A percentile compares a stretch with the other conserved stretches of the same genome.
These are phyloP conservation scores for Stygiomarasmius scandens DNA, from an alignment of 1,284 basidiomycete species.

Conservation along the genomic window DNA sequence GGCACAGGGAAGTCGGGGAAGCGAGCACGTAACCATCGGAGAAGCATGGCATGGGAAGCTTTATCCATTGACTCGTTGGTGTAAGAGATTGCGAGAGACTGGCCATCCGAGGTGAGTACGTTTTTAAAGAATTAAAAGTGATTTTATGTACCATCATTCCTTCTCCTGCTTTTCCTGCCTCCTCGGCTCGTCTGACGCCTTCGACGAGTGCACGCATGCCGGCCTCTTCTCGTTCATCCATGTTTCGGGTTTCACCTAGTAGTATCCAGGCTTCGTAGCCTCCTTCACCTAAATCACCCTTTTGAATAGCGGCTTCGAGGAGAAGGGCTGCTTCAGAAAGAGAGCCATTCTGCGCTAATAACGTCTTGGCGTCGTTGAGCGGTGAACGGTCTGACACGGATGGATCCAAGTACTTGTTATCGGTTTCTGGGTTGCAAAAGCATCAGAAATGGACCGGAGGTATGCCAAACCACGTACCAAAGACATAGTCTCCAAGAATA, in stretches of 20 bases:
- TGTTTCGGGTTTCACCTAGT: slow-evolving; percentile 91
- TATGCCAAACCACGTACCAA: slow-evolving; percentile 54
- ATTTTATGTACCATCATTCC: slow-evolving; percentile 76
- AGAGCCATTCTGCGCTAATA: slow-evolving; percentile 80
- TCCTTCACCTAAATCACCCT: slow-evolving; percentile 74
- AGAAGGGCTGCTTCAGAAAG: slow-evolving; percentile 84
- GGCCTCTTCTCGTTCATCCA: slow-evolving; percentile 91
- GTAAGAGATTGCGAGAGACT: slow-evolving; percentile 96
- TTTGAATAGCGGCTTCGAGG: slow-evolving; percentile 87
- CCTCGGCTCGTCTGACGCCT: slow-evolving; percentile 67
- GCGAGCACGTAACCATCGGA: slow-evolving; percentile 82
- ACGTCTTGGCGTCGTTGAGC: slow-evolving; percentile 69
- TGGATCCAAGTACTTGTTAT: slow-evolving; percentile 72
- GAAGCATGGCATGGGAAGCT: slow-evolving; percentile 85
- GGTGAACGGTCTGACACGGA: slow-evolving; percentile 55
- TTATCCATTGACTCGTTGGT: slow-evolving; percentile 95
- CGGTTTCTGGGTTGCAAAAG: slow-evolving; percentile 44
- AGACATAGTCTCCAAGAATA: slow-evolving; percentile 67
- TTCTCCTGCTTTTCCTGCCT: slow-evolving; percentile 64
- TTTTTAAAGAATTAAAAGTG: slow-evolving; percentile 4
- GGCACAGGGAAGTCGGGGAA: slow-evolving; percentile 71
- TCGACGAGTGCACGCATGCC: slow-evolving; percentile 77
- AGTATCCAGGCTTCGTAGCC: slow-evolving; percentile 93
- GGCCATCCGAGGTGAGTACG: slow-evolving; percentile 6
- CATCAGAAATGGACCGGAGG: background rate